Evolutionary conservation across 768 basidiomycete species (phyloP), one percentile per base, ranked within the genome.

Genomic region (Naganishia antarctica): DNA sequence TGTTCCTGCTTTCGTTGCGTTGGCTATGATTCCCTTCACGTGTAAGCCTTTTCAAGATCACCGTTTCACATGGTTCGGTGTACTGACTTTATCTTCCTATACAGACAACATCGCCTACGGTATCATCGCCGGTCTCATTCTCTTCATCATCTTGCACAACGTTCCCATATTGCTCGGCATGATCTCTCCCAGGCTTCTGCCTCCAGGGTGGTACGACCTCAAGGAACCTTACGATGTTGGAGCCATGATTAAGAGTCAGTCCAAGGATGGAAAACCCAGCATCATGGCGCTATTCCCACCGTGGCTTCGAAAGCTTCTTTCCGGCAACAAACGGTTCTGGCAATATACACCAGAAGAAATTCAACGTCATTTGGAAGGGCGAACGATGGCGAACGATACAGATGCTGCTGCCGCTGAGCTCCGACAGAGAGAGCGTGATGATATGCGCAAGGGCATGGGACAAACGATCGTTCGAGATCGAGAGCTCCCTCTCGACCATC

Each of bases 1-100:
- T n/a, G 84, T 91, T 0, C 90, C 90, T 13, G 89, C 90, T 0
- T 91, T 92, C 81, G 77, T 92, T 50, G 88, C 87, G 0, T 79
- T 92, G 64, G 81, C 91, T 53, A 82, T 88, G 60, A 91, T 91
- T 64, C 75, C 75, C 26, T 72, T 73, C 64, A 73, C 72, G 13
- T 77, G 70, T 68, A 66, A 68, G 69, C 70, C 32, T 4, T 37
- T 37, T 15, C 15, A 7, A 7, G 34, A 37, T n/a, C n/a, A n/a
- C n/a, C 34, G 34, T 37, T 37, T 37, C 34, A 37, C 34, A 37
- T 15, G 5, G 29, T 28, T n/a, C 15, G 43, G 57, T 59, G 57
- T 29, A 64, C 46, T 37, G 5, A 32, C 34, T 6, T 9, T 61
- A 16, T 28, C 15, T 32, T 44, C 34, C 23, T 49, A 31, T 31